phyloP scores from a whole-genome alignment of 2,329 filamentous ascomycete species.

The Endoconidiophora laricicola region DNA sequence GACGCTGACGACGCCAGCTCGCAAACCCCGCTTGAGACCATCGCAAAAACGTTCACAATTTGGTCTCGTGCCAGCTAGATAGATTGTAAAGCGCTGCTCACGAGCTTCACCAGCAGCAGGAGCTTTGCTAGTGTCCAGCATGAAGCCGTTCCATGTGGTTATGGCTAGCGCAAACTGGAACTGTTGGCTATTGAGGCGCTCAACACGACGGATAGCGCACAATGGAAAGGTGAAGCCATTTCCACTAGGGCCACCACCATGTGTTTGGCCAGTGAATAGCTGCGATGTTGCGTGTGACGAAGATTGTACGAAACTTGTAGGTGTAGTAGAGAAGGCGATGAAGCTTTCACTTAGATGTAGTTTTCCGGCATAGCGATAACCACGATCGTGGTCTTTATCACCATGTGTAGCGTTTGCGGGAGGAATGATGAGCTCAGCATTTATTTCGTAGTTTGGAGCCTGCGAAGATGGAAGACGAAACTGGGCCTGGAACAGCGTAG shows the following conservation, averaged over 20 bases:
- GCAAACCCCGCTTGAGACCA: constrained; percentile 75
- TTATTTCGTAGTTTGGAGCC: constrained; percentile 89
- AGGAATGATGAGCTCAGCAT: constrained; percentile 80
- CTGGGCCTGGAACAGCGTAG: constrained; percentile 83
- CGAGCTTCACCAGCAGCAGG: constrained; percentile 17
- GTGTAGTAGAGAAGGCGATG: constrained; percentile 90
- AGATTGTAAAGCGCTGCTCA: constrained; percentile 79
- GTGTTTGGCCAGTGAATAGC: constrained; percentile 79
- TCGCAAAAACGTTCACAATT: constrained; percentile 94
- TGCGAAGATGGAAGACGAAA: constrained; percentile 89
- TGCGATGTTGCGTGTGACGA: constrained; percentile 67
- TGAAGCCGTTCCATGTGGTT: constrained; percentile 78
- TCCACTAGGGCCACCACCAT: constrained; percentile 79
- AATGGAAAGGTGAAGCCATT: constrained; percentile 93
- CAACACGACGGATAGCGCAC: constrained; percentile 78
- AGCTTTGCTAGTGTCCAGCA: constrained; percentile 35
- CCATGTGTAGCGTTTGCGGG: constrained; percentile 48
- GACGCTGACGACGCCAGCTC: constrained; percentile 75
- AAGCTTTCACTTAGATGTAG: constrained; percentile 88
- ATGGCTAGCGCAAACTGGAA: constrained; percentile 87
- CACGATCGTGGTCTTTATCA: constrained; percentile 53
- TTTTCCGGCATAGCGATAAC: constrained; percentile 81
- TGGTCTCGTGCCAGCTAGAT: constrained; percentile 74
- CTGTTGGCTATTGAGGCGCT: constrained; percentile 80
- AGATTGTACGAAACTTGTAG: constrained; percentile 68